Base-by-base conservation (phyloP, 108 stramenopile species). In the Hondaea fermentalgiana region DNA sequence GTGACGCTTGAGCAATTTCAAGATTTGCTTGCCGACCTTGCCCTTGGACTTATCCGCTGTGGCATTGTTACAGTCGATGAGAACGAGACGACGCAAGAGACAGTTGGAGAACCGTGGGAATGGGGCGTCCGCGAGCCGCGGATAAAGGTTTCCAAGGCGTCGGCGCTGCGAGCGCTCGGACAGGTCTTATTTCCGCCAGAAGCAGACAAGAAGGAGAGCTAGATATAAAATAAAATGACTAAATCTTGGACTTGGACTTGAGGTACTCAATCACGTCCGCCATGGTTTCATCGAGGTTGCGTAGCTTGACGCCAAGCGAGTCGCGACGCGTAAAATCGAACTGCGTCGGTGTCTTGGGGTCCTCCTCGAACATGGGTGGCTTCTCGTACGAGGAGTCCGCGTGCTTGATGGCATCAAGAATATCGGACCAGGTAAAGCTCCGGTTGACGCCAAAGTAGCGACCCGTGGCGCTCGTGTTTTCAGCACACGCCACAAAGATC, bases 401-500 rank as follows among this genome's bases (percentile, higher is more conserved):
- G 35, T 60, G 44, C 29, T 10, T 59, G 59, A 88, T 44, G 35
- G 43, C 17, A 29, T 60, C 53, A 1, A 88, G 53, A 60, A 88
- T 88, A 4, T 88, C 87, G 25, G 42, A 60, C 87, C 87, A 88
- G 10, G 59, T 23, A 60, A 60, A 88, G 25, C 87, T 88, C 8
- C 25, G 42, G 43, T 88, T 60, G 16, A 88, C 87, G 28, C 87
- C 87, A 45, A 88, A 88, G 35, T 88, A 88, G 6, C 87, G 58
- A 10, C 87, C 87, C 25, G 42, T 19, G 19, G 87, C 87, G n/a
- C 10, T 5, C 17, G 28, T 14, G 53, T 60, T 88, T 21, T 60
- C 19, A 28, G 87, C 87, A 29, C 42, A 29, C 5, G 87, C 87
- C 16, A 88, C 87, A 44, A 60, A 60, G 19, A 88, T 42, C 28